Conservation (phyloP, 2,329 filamentous ascomycete genomes). For the Aureobasidium sp. region DNA sequence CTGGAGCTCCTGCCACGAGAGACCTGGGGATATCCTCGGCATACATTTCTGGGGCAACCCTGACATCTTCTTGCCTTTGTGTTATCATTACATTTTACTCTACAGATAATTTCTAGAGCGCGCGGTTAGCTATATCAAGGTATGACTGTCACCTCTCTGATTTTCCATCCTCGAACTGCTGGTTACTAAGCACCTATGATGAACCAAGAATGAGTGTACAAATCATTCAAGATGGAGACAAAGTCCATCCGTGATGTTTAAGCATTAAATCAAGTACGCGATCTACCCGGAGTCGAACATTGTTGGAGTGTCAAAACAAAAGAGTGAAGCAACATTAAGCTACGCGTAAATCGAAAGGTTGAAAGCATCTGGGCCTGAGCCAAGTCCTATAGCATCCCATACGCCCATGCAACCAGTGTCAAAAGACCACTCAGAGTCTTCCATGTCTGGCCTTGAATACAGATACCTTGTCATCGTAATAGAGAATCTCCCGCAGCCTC, state of each 20-base stretch:
- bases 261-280: neutral
- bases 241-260: too few species aligned
- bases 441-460: constrained; percentile 70
- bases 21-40: neutral
- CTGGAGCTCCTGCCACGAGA: neutral
- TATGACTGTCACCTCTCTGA: neutral
- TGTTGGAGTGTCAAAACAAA: too few species aligned
- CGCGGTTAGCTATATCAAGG: neutral
- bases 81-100: neutral
- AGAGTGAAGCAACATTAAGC: neutral
- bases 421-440: constrained; percentile 20
- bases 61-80: neutral
- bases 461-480: constrained; percentile 74
- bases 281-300: too few species aligned
- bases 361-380: neutral
- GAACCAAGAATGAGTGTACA: neutral
- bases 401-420: neutral
- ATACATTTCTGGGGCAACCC: neutral
- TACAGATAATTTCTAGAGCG: neutral
- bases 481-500: constrained; percentile 66
- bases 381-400: neutral
- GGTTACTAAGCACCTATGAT: neutral
- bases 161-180: too few species aligned
- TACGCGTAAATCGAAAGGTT: neutral
- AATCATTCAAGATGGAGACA: too few species aligned